Percentiles rank a stretch among this genome's conserved stretches.
phyloP scores from a whole-genome alignment of 2,329 filamentous ascomycete genomes.

The Cryphonectria naterciae region DNA sequence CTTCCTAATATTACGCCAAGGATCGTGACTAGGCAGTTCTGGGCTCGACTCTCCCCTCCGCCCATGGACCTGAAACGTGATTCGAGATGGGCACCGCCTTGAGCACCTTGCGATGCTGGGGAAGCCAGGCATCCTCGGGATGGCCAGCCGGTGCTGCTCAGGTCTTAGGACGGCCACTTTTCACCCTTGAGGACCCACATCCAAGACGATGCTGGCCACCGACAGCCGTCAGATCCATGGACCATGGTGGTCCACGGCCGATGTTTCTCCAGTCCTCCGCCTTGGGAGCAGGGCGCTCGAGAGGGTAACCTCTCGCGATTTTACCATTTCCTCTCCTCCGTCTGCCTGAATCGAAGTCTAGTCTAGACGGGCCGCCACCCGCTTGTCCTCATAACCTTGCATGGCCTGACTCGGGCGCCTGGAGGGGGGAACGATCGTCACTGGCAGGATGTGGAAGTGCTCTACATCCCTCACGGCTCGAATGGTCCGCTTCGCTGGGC shows the following conservation, averaged over 20 bases:
- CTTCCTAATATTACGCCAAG: not conserved
- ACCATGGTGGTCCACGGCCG: not conserved
- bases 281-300: not conserved
- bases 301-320: not conserved
- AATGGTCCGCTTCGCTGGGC: slow-evolving; percentile 11
- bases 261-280: slow-evolving; percentile 2
- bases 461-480: not conserved
- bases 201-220: slow-evolving; percentile 6
- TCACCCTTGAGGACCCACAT: not conserved
- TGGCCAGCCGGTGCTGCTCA: not conserved
- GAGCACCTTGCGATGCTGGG: not conserved
- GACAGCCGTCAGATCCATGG: not conserved
- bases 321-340: not conserved
- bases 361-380: slow-evolving; percentile 14
- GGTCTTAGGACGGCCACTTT: not conserved
- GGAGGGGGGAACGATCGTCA: not conserved
- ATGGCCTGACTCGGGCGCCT: no score
- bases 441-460: not conserved
- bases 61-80: not conserved
- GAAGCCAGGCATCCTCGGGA: slow-evolving; percentile 2
- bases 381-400: not conserved
- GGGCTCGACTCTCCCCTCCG: not conserved
- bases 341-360: not conserved
- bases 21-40: slow-evolving; percentile 5
- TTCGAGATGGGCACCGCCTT: not conserved